Conservation (phyloP, 2,329 filamentous ascomycete genomes). For the Pseudogymnoascus verrucosus region DNA sequence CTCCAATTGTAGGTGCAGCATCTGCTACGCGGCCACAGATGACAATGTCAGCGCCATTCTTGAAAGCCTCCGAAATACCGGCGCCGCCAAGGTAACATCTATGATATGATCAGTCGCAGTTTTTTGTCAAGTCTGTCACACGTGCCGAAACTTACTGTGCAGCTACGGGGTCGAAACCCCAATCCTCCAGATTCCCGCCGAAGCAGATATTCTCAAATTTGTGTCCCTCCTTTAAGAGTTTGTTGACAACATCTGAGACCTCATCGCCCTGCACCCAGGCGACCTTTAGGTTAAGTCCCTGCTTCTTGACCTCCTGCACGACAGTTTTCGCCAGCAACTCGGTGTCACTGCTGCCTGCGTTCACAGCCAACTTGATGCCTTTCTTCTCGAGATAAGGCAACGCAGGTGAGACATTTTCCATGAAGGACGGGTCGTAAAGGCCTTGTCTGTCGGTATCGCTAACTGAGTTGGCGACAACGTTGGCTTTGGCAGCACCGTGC, state of each 20-base stretch:
- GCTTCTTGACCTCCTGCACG: not conserved
- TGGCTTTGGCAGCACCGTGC: not conserved
- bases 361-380: slow-evolving; percentile 43
- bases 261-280: slow-evolving; percentile 31
- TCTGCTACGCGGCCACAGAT: slow-evolving; percentile 37
- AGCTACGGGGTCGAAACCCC: slow-evolving; percentile 17
- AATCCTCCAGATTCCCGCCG: slow-evolving; percentile 17
- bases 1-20: slow-evolving; percentile 34
- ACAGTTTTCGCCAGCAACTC: slow-evolving; percentile 32
- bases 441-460: slow-evolving; percentile 11
- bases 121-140: too few relatives aligned
- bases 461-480: slow-evolving; percentile 23
- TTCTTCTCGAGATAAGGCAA: slow-evolving; percentile 38
- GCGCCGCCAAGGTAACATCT: slow-evolving; percentile 29
- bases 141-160: slow-evolving; percentile 14
- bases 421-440: not conserved
- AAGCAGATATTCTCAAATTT: slow-evolving; percentile 31
- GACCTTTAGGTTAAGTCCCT: slow-evolving; percentile 20
- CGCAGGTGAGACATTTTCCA: slow-evolving; percentile 17
- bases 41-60: slow-evolving; percentile 36
- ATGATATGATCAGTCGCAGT: too few relatives aligned
- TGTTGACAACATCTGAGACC: slow-evolving; percentile 18
- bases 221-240: slow-evolving; percentile 25
- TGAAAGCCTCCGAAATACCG: slow-evolving; percentile 32
- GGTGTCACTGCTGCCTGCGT: slow-evolving; percentile 46